Evolutionary conservation across 352 stramenopile species (phyloP).

Genomic region (Aphanomyces astaci): DNA sequence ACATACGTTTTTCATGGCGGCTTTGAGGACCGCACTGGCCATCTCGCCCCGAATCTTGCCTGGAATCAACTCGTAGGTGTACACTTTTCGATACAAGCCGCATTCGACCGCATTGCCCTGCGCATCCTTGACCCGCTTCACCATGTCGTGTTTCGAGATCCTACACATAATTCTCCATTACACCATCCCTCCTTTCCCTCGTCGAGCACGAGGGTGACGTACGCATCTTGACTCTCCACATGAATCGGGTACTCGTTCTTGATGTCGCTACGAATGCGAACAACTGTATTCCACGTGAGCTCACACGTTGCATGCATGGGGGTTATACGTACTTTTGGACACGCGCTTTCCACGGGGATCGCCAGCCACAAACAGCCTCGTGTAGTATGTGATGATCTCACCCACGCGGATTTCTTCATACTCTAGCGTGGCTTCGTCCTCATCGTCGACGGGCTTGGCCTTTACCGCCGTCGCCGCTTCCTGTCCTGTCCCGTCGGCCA

Average conservation of each 20-base stretch:
- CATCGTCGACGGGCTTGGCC: not conserved
- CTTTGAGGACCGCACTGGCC: slow-evolving; percentile 4
- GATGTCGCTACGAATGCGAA: slow-evolving; percentile 15
- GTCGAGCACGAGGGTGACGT: not conserved
- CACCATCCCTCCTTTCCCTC: no score
- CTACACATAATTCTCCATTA: not conserved
- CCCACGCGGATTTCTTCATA: slow-evolving; percentile 1
- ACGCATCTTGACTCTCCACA: slow-evolving; percentile 9
- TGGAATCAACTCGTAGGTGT: slow-evolving; percentile 12
- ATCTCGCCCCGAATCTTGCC: not conserved
- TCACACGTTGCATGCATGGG: no score
- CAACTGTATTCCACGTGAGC: not conserved
- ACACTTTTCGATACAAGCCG: slow-evolving; percentile 5
- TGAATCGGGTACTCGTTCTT: slow-evolving; percentile 6
- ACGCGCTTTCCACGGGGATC: slow-evolving; percentile 5
- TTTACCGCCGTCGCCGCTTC: not conserved
- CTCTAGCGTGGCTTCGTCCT: not conserved
- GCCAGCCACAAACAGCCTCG: slow-evolving; percentile 1
- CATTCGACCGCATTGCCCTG: not conserved
- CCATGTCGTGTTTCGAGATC: not conserved
- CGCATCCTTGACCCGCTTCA: slow-evolving; percentile 11
- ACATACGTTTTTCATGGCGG: slow-evolving; percentile 17
- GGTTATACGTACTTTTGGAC: slow-evolving; percentile 18
- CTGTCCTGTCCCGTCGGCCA: not conserved
- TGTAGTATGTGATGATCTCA: slow-evolving; percentile 17